Evolutionary conservation across 148 eudicot species (phyloP).

Genomic region (Simmondsia chinensis): DNA sequence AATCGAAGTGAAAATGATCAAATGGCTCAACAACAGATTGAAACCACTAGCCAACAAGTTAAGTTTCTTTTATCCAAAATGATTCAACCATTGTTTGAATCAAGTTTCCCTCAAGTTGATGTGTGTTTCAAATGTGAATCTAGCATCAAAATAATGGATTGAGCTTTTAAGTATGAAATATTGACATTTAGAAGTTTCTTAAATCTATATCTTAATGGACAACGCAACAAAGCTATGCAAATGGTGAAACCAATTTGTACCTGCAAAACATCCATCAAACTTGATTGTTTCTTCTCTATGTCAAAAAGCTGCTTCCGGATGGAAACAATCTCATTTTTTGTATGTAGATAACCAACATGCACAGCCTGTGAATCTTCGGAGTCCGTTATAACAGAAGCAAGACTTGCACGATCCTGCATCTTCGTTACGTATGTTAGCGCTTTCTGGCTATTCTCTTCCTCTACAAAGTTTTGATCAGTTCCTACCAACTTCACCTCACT

Average conservation of each 20-base stretch:
- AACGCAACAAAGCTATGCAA: background rate
- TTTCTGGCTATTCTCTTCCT: constrained; percentile 30
- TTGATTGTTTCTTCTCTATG: constrained; percentile 70
- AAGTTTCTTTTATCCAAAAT: too few relatives aligned
- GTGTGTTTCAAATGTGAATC: too few relatives aligned
- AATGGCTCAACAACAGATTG: too few relatives aligned
- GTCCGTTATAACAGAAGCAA: constrained; percentile 66
- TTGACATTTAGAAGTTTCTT: background rate
- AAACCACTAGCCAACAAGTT: too few relatives aligned
- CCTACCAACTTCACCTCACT: constrained; percentile 27
- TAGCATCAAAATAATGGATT: too few relatives aligned
- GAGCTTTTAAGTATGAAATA: too few relatives aligned
- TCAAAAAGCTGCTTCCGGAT: constrained; percentile 61
- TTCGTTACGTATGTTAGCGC: constrained; percentile 29
- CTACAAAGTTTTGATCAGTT: constrained; percentile 20
- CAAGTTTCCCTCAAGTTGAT: too few relatives aligned
- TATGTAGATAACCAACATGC: constrained; percentile 37
- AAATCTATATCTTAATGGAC: background rate
- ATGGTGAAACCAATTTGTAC: constrained; percentile 15
- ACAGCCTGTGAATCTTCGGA: constrained; percentile 35
- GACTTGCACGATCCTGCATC: constrained; percentile 48
- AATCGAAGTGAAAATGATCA: too few relatives aligned
- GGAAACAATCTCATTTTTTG: constrained; percentile 41
- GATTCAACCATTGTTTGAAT: too few relatives aligned
- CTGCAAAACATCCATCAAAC: constrained; percentile 68